Evolutionary conservation across 2,329 filamentous ascomycete species (phyloP), one percentile per base, ranked within the genome.

Genomic region (Fusarium agapanthi): DNA sequence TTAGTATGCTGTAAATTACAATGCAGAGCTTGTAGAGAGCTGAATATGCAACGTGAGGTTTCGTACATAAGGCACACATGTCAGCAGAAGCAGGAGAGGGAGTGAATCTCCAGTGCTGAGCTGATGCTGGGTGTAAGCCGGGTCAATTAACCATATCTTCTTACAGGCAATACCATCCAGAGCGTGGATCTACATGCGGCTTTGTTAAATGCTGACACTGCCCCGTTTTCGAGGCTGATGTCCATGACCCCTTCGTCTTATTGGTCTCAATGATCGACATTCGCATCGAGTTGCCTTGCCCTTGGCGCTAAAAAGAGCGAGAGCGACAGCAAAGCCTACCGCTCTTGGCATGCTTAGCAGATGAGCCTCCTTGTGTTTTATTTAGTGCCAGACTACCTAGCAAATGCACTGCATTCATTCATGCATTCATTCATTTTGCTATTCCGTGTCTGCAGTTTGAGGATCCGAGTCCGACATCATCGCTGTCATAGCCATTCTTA

Each of bases 181-280:
- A 56, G n/a, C 38, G 30, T n/a, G 40, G 41, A 65, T 65, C 41
- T 61, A 22, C 55, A 38, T 24, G 51, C 30, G 43, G 61, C 41
- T 41, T 59, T 24, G 40, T 54, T 28, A 32, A 32, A 28, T 62
- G 66, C 61, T 72, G 61, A 67, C 70, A 73, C 70, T 40, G 70
- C 54, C 70, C 53, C 61, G 12, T 73, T 56, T 44, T 40, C 18
- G 66, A 67, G 70, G 66, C 70, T 69, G 53, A 65, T 65, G 59
- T 15, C 22, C 24, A 37, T 40, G 24, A 65, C 48, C 48, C 48
- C 48, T 48, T 18, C 40, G 24, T 30, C 50, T 35, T 30, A 37
- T 66, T 65, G 34, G 61, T 30, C 54, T 65, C 28, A 28, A 40
- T 45, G 54, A 35, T 43, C 61, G 48, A 50, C 43, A 30, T 30